phyloP scores from a whole-genome alignment of 208 protist genomes.

The Trypanosoma vivax region DNA sequence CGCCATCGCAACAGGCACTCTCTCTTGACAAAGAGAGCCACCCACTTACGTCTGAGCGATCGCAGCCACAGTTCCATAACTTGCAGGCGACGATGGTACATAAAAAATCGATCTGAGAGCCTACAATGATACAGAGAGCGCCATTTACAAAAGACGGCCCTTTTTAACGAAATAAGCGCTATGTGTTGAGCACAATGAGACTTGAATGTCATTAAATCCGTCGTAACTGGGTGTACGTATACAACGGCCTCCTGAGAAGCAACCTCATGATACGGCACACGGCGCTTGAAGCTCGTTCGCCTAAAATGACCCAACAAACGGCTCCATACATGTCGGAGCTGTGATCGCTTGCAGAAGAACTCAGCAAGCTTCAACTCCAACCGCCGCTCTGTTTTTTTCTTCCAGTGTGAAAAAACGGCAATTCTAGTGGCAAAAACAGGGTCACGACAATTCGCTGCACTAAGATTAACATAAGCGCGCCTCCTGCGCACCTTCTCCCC shows the following conservation, averaged over 20 bases:
- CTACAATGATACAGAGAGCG: conserved; percentile 1
- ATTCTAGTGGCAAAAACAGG: conserved; percentile 5
- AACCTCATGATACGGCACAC: background rate
- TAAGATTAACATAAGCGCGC: conserved; percentile 7
- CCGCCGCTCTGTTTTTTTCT: conserved; percentile 26
- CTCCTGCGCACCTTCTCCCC: conserved; percentile 15
- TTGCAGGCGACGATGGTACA: conserved; percentile 9
- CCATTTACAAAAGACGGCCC: conserved; percentile 1
- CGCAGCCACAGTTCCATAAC: conserved; percentile 22
- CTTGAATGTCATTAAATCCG: conserved; percentile 11
- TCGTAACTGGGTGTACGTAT: conserved; percentile 3
- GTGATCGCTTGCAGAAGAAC: conserved; percentile 13
- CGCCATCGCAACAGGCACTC: conserved; percentile 20
- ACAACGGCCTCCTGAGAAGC: conserved; percentile 7
- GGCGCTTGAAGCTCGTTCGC: conserved; percentile 1
- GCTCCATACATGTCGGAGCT: conserved; percentile 19
- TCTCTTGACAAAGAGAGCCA: background rate
- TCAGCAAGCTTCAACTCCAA: conserved; percentile 31
- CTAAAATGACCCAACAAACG: conserved; percentile 3
- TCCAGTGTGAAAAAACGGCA: conserved; percentile 27
- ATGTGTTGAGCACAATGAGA: conserved; percentile 16
- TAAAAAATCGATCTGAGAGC: conserved; percentile 18
- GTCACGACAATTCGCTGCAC: background rate
- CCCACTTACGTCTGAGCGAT: conserved; percentile 7
- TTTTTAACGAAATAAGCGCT: background rate